Evolutionary conservation across 176 grass and related monocot genomes (phyloP).

Genomic region (Zea luxurians): DNA sequence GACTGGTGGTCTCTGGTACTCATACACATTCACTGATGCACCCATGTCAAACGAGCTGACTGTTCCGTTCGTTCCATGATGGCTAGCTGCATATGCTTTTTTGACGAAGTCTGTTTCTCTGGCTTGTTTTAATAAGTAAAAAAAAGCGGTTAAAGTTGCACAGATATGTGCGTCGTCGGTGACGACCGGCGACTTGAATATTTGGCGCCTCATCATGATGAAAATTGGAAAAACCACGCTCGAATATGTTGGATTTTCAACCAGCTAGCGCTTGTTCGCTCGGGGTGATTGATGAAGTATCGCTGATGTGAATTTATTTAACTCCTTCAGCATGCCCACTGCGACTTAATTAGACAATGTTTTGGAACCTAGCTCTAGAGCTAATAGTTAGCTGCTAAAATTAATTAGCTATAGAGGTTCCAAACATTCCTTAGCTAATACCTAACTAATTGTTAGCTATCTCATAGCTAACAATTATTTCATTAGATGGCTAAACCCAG

Average conservation of each 20-base stretch:
- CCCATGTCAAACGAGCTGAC: conserved; percentile 35
- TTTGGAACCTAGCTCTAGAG: no score
- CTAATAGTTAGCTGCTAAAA: no score
- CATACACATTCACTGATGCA: background rate
- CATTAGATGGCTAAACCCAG: no score
- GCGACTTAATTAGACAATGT: background rate
- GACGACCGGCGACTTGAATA: conserved; percentile 36
- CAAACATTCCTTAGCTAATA: no score
- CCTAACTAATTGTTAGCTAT: no score
- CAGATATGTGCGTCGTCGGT: background rate
- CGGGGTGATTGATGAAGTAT: background rate
- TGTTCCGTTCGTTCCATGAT: conserved; percentile 5
- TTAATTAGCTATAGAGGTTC: no score
- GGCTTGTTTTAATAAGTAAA: background rate
- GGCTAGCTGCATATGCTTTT: background rate
- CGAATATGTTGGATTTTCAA: background rate
- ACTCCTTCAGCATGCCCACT: background rate
- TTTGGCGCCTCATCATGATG: background rate
- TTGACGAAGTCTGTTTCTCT: conserved; percentile 32
- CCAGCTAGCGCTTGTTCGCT: background rate
- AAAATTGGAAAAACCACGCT: background rate
- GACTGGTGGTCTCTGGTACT: background rate
- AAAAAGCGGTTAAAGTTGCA: conserved; percentile 54
- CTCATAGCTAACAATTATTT: no score
- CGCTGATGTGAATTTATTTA: background rate